Conservation (phyloP, 768 basidiomycete genomes). For the Exidia glandulosa region DNA sequence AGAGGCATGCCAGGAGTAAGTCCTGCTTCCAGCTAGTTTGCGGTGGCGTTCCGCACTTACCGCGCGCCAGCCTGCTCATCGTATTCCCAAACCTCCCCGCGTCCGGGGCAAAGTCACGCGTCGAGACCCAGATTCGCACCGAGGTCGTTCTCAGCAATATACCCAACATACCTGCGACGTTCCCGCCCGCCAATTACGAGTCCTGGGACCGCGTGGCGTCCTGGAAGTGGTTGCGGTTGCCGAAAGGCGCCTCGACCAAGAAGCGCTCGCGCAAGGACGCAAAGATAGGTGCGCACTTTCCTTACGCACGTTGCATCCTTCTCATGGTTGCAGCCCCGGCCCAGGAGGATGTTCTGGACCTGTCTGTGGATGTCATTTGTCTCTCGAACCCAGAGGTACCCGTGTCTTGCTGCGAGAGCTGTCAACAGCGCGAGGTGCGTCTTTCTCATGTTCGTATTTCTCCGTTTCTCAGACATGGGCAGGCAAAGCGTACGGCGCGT, state of each 20-base stretch:
- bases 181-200: constrained; percentile 3
- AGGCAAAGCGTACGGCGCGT: constrained; percentile 84
- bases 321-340: constrained; percentile 42
- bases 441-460: background rate
- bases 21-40: background rate
- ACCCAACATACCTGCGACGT: constrained; percentile 7
- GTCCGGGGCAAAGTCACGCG: constrained; percentile 77
- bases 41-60: background rate
- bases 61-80: constrained; percentile 51
- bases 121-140: constrained; percentile 90
- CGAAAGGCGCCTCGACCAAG: constrained; percentile 75
- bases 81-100: constrained; percentile 76
- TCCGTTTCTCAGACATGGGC: constrained; percentile 4
- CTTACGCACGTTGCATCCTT: constrained; percentile 5
- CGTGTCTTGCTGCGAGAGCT: constrained; percentile 78
- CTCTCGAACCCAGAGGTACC: constrained; percentile 67
- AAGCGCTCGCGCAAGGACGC: constrained; percentile 73
- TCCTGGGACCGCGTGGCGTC: constrained; percentile 70
- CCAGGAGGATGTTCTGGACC: constrained; percentile 57
- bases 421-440: constrained; percentile 70
- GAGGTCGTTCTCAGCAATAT: constrained; percentile 1
- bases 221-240: constrained; percentile 81
- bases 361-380: constrained; percentile 67
- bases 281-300: constrained; percentile 49
- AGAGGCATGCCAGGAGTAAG: background rate